These are phyloP conservation scores for Globisporangium recalcitrans DNA, from an alignment of 352 stramenopile genomes.

Conservation along the genomic window DNA sequence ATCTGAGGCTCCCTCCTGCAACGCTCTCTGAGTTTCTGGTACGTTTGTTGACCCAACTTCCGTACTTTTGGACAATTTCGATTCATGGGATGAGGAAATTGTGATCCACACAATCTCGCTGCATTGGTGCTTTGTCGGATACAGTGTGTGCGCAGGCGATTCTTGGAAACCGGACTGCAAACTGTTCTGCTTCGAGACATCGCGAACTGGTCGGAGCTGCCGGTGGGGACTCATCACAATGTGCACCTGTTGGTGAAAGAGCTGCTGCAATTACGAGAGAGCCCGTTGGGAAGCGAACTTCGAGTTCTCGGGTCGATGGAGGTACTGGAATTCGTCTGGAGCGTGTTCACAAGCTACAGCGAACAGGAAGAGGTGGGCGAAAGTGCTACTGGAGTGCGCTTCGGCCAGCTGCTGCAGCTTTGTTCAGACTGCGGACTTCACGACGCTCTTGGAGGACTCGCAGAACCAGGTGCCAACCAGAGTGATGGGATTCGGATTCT, in stretches of 20 bases:
- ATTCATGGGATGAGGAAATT: too few relatives aligned
- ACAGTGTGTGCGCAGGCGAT: constrained; percentile 4
- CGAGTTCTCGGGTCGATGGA: background rate
- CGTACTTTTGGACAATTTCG: background rate
- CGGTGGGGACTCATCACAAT: too few relatives aligned
- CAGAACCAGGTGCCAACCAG: background rate
- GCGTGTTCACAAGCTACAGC: background rate
- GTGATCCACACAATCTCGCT: too few relatives aligned
- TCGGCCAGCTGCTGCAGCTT: constrained; percentile 6
- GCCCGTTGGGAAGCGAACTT: background rate
- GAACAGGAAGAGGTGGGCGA: background rate
- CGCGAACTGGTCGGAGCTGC: background rate
- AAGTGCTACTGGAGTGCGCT: constrained; percentile 1
- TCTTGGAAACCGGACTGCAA: background rate
- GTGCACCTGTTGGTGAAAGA: background rate
- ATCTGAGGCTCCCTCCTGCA: constrained; percentile 2
- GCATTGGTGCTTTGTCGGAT: too few relatives aligned
- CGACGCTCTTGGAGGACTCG: background rate
- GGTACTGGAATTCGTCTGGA: background rate
- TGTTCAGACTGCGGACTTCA: constrained; percentile 2
- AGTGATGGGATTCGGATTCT: too few relatives aligned
- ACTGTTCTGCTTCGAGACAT: background rate
- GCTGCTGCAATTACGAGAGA: background rate
- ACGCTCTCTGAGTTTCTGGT: constrained; percentile 14
- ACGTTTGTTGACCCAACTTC: background rate